Conservation (phyloP, 176 grass and related monocot species). For the Musa acuminata region DNA sequence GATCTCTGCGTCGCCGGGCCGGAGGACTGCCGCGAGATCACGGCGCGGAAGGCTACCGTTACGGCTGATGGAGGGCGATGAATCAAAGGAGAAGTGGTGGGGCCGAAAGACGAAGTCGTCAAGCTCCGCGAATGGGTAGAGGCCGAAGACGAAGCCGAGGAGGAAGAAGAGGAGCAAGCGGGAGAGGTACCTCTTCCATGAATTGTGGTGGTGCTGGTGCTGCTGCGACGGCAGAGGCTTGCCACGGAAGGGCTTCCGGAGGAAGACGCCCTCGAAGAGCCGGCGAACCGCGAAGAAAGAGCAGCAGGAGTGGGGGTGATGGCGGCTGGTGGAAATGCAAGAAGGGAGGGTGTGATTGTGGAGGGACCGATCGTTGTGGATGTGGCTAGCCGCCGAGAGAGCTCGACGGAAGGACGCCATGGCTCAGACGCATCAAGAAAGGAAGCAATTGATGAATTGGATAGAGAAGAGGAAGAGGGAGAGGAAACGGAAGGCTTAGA, state of each 20-base stretch:
- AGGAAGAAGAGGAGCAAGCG: constrained; percentile 71
- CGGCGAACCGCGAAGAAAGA: constrained; percentile 5
- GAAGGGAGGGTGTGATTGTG: constrained; percentile 15
- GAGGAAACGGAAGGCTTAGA: neutral
- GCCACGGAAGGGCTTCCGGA: neutral
- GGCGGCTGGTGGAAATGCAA: constrained; percentile 18
- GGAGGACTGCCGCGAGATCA: neutral
- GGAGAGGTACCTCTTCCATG: constrained; percentile 11
- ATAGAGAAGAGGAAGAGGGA: neutral
- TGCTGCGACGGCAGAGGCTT: no score
- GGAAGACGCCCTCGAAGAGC: neutral
- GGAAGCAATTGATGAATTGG: neutral
- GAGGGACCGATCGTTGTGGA: neutral
- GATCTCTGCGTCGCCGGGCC: neutral
- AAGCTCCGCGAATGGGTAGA: constrained; percentile 21
- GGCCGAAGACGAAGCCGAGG: constrained; percentile 65
- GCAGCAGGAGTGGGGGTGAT: constrained; percentile 31
- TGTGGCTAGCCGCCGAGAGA: constrained; percentile 46
- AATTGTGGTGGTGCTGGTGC: neutral
- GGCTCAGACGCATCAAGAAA: neutral
- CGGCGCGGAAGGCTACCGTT: neutral
- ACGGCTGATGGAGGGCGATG: neutral
- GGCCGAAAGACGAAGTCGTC: constrained; percentile 13
- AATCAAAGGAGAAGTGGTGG: neutral
- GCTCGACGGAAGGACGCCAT: constrained; percentile 63